Conservation (phyloP, 1,284 basidiomycete genomes). For the Ceratobasidium sp. region DNA sequence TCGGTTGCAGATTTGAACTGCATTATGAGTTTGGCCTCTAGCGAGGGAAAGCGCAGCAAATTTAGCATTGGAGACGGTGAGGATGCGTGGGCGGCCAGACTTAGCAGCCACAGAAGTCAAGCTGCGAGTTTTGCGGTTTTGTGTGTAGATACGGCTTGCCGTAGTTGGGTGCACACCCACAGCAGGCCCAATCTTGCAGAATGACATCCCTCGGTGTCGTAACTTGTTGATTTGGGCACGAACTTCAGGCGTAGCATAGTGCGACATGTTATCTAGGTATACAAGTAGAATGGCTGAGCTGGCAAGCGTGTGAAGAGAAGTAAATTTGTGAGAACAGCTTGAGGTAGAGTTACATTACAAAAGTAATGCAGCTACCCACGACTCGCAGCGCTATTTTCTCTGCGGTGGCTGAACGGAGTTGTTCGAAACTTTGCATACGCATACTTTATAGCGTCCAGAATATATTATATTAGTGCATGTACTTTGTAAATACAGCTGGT, state of each 20-base stretch:
- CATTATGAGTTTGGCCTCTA: background rate
- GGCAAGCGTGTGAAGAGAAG: background rate
- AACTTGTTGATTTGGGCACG: conserved; percentile 10
- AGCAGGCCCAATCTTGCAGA: conserved; percentile 4
- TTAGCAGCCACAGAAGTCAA: conserved; percentile 17
- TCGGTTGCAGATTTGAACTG: conserved; percentile 7
- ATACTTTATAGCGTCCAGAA: background rate
- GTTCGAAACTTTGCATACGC: background rate
- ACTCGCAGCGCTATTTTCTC: background rate
- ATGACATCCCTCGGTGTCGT: conserved; percentile 7
- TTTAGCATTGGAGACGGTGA: conserved; percentile 19
- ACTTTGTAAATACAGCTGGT: conserved; percentile 2
- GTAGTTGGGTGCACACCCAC: conserved; percentile 21
- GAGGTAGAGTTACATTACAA: conserved; percentile 20
- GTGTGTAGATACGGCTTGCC: conserved; percentile 16
- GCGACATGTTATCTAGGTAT: background rate
- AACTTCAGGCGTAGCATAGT: conserved; percentile 21
- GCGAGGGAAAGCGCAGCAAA: conserved; percentile 7
- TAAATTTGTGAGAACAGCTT: background rate
- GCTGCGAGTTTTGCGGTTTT: conserved; percentile 21
- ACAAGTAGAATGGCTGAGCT: background rate
- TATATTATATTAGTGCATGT: background rate
- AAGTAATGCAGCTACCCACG: conserved; percentile 33
- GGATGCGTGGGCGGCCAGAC: conserved; percentile 11
- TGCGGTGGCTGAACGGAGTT: background rate